phyloP scores from a whole-genome alignment of 2,329 filamentous ascomycete species.

The Malbranchea cinnamomea region DNA sequence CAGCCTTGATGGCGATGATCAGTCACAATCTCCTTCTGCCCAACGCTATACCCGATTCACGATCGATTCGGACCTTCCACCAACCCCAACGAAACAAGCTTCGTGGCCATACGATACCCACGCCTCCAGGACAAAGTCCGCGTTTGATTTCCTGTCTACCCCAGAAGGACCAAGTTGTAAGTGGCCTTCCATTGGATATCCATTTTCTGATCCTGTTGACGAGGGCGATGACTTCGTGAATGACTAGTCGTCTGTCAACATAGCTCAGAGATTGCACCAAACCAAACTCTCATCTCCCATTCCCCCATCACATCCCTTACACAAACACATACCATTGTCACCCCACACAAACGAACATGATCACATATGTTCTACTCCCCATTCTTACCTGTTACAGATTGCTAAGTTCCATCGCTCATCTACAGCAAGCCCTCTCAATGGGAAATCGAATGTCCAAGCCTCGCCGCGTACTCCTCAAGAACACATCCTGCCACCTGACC shows the following conservation, averaged over 20 bases:
- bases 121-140: slow-evolving; percentile 16
- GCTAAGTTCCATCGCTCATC: slow-evolving; percentile 38
- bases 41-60: slow-evolving; percentile 41
- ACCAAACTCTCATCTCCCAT: slow-evolving; percentile 20
- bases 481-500: slow-evolving; percentile 58
- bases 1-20: slow-evolving; percentile 66
- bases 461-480: slow-evolving; percentile 71
- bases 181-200: slow-evolving; percentile 18
- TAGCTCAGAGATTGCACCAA: slow-evolving; percentile 19
- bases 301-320: slow-evolving; percentile 24
- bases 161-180: slow-evolving; percentile 22
- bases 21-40: slow-evolving; percentile 41
- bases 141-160: slow-evolving; percentile 21
- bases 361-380: slow-evolving; percentile 11
- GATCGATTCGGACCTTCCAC: slow-evolving; percentile 62
- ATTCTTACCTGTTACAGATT: slow-evolving; percentile 21
- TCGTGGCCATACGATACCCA: slow-evolving; percentile 20
- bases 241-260: slow-evolving; percentile 17
- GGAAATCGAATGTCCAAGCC: slow-evolving; percentile 34
- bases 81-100: slow-evolving; percentile 69
- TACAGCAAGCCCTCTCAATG: slow-evolving; percentile 48
- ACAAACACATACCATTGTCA: slow-evolving; percentile 26
- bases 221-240: slow-evolving; percentile 20
- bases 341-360: slow-evolving; percentile 23
- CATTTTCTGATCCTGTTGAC: slow-evolving; percentile 14